Conservation (phyloP, 306 rosid species). For the Cajanus cajan region DNA sequence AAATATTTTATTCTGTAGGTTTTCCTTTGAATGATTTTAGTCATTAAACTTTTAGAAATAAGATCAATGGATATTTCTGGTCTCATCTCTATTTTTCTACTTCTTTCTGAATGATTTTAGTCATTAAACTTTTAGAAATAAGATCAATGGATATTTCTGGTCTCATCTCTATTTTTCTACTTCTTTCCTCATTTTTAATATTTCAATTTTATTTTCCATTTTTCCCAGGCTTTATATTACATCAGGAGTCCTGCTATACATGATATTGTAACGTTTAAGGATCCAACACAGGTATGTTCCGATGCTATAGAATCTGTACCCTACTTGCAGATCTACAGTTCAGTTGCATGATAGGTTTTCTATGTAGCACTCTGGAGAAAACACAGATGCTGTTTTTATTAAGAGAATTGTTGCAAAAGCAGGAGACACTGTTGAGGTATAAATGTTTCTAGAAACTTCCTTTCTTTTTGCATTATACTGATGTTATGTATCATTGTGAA, state of each 20-base stretch:
- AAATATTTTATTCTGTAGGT: not conserved
- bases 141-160: not conserved
- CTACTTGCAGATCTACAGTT: conserved; percentile 17
- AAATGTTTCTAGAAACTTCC: not conserved
- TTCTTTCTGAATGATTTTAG: not conserved
- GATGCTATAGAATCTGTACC: conserved; percentile 14
- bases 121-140: not conserved
- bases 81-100: not conserved
- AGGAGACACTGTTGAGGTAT: conserved; percentile 82
- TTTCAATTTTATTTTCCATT: conserved; percentile 3
- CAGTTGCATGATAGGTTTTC: conserved; percentile 34
- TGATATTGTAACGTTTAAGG: conserved; percentile 71
- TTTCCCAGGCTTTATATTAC: conserved; percentile 70
- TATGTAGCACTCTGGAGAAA: conserved; percentile 50
- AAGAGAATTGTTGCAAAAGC: conserved; percentile 88
- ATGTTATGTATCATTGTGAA: not conserved
- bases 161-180: not conserved
- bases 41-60: not conserved
- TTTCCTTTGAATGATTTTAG: not conserved
- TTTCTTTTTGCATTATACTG: not conserved
- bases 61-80: not conserved
- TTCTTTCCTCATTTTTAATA: conserved; percentile 21
- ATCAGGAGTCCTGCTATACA: conserved; percentile 64
- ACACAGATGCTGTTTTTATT: conserved; percentile 53
- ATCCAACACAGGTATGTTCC: conserved; percentile 75